Percentiles rank a stretch among this genome's conserved stretches.
These are phyloP conservation scores for Aspergillus sp. DNA, from an alignment of 2,329 filamentous ascomycete genomes.

Conservation along the genomic window DNA sequence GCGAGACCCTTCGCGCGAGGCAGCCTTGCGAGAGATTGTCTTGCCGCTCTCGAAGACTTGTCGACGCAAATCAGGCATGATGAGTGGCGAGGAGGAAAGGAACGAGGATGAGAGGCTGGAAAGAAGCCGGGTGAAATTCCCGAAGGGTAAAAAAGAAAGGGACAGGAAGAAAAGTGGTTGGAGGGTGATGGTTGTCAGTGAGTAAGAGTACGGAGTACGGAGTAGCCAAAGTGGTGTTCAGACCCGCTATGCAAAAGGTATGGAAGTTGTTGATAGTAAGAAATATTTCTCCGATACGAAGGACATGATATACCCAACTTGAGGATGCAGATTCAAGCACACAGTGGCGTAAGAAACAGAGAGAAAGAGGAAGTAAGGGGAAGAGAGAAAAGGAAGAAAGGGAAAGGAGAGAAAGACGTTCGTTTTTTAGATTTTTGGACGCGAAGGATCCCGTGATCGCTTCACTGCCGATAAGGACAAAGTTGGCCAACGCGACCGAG, in stretches of 20 bases:
- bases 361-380: constrained; percentile 7
- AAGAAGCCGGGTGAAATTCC: not conserved
- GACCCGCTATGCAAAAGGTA: constrained; percentile 20
- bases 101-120: not conserved
- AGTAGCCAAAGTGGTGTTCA: not conserved
- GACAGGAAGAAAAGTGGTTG: not conserved
- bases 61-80: constrained; percentile 52
- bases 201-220: not conserved
- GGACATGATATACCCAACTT: constrained; percentile 17
- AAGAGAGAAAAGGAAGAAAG: constrained; percentile 9
- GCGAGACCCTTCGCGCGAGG: constrained; percentile 54
- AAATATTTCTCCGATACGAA: constrained; percentile 17
- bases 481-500: no score
- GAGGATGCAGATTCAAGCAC: not conserved
- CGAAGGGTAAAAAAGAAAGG: not conserved
- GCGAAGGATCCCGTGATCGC: not conserved
- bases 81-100: constrained; percentile 13
- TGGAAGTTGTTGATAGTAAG: constrained; percentile 15
- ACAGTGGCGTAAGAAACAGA: not conserved
- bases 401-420: constrained; percentile 4
- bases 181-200: not conserved
- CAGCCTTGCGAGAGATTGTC: constrained; percentile 63
- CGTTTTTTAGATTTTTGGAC: not conserved
- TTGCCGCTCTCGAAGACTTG: constrained; percentile 65
- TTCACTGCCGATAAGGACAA: not conserved